Conservation (phyloP, 2,329 filamentous ascomycete genomes). For the Plectosphaerella plurivora region DNA sequence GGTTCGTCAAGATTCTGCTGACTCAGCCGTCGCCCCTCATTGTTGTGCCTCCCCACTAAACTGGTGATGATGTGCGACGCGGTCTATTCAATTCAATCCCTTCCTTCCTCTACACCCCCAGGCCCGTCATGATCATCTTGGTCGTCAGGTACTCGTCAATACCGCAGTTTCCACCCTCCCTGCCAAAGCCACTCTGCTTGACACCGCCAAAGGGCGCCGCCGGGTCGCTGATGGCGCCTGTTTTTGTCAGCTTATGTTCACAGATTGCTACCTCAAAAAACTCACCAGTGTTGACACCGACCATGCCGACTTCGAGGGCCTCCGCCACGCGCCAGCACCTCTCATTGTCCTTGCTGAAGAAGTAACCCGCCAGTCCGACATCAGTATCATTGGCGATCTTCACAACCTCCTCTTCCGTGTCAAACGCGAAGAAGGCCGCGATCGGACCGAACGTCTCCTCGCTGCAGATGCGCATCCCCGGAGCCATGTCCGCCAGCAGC, state of each 20-base stretch:
- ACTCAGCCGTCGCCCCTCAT: no score
- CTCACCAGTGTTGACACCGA: constrained; percentile 51
- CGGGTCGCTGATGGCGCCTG: constrained; percentile 34
- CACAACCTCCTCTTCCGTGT: constrained; percentile 32
- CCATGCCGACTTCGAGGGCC: constrained; percentile 61
- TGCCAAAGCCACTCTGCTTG: constrained; percentile 76
- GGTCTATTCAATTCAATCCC: not conserved
- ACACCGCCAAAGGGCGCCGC: constrained; percentile 70
- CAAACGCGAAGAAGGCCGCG: constrained; percentile 22
- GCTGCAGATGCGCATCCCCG: constrained; percentile 21
- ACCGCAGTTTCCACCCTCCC: constrained; percentile 68
- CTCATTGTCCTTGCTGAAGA: constrained; percentile 27
- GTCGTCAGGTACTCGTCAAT: constrained; percentile 12
- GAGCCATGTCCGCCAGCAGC: constrained; percentile 53
- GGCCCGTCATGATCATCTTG: constrained; percentile 12
- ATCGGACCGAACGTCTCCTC: constrained; percentile 28
- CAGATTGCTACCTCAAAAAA: constrained; percentile 8
- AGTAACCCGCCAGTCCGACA: constrained; percentile 29
- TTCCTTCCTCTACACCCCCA: not conserved
- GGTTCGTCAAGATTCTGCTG: no score
- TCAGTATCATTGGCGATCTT: constrained; percentile 32
- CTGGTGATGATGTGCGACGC: not conserved
- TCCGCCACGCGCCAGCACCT: constrained; percentile 41
- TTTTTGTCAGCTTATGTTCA: not conserved
- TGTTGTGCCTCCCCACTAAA: no score